Conservation (phyloP, 495 filamentous ascomycete species). For the Terfezia boudieri region DNA sequence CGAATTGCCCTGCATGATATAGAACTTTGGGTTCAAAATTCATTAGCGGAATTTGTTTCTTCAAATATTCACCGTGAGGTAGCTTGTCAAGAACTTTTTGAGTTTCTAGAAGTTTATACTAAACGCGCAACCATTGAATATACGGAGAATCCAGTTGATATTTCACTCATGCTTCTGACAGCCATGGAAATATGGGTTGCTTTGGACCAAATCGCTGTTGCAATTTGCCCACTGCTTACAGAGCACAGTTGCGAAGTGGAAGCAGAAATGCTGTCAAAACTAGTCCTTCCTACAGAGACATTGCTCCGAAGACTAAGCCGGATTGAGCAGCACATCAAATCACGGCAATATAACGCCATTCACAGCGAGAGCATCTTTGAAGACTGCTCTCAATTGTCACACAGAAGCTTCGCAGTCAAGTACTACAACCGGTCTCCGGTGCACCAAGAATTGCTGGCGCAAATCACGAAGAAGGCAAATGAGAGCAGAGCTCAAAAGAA, state of each 20-base stretch:
- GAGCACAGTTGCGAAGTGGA: constrained; percentile 32
- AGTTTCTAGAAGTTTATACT: constrained; percentile 19
- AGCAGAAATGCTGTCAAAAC: constrained; percentile 21
- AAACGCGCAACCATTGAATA: constrained; percentile 20
- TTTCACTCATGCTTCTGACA: constrained; percentile 38
- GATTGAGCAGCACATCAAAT: constrained; percentile 30
- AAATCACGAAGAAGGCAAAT: constrained; percentile 24
- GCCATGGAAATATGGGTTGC: constrained; percentile 42
- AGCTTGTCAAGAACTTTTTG: constrained; percentile 22
- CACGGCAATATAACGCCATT: constrained; percentile 2
- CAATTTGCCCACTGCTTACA: constrained; percentile 21
- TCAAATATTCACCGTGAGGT: constrained; percentile 22
- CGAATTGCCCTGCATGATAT: neutral
- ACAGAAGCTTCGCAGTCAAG: constrained; percentile 27
- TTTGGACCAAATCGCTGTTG: constrained; percentile 29
- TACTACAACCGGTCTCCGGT: constrained; percentile 29
- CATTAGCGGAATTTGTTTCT: neutral
- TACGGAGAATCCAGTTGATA: constrained; percentile 24
- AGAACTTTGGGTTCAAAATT: neutral
- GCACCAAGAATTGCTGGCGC: constrained; percentile 22
- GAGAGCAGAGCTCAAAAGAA: constrained; percentile 21
- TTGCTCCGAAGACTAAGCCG: constrained; percentile 30
- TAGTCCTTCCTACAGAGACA: constrained; percentile 26
- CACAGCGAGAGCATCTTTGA: constrained; percentile 20
- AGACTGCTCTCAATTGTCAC: constrained; percentile 7